phyloP scores from a whole-genome alignment of 73 alveolate genomes.

The Effrenium voratum region DNA sequence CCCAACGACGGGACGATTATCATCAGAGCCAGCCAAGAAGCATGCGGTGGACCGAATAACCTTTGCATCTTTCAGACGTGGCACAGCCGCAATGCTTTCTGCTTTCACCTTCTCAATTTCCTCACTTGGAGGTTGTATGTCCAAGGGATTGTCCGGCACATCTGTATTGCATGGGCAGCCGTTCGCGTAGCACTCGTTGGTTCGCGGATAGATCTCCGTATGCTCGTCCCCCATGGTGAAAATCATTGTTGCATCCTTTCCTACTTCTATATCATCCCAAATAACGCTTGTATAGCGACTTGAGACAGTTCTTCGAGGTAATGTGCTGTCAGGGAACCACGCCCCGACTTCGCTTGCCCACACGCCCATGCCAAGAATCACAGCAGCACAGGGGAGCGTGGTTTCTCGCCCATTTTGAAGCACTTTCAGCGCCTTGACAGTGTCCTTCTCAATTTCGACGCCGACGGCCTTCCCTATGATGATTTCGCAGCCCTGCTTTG shows the following conservation, averaged over 20 bases:
- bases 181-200: constrained; percentile 78
- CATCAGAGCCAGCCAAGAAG: constrained; percentile 86
- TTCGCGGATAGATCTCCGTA: constrained; percentile 68
- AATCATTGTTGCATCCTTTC: constrained; percentile 83
- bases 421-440: constrained; percentile 39
- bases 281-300: constrained; percentile 75
- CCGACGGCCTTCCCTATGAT: constrained; percentile 56
- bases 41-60: constrained; percentile 78
- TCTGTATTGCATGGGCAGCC: constrained; percentile 59
- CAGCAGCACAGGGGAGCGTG: constrained; percentile 4
- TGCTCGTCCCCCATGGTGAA: constrained; percentile 73
- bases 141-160: constrained; percentile 73
- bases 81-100: constrained; percentile 68
- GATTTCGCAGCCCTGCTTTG: constrained; percentile 68
- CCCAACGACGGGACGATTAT: constrained; percentile 68
- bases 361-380: constrained; percentile 73
- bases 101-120: constrained; percentile 72
- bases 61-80: constrained; percentile 64
- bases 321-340: constrained; percentile 70
- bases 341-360: constrained; percentile 76
- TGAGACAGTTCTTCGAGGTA: constrained; percentile 48
- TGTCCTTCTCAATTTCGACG: constrained; percentile 18
- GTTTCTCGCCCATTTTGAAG: background rate
- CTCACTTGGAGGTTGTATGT: constrained; percentile 71
- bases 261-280: constrained; percentile 77